Percentiles rank a stretch among this genome's conserved stretches.
phyloP scores from a whole-genome alignment of 192 early-diverging fungal genomes.

The Coemansia sp. region DNA sequence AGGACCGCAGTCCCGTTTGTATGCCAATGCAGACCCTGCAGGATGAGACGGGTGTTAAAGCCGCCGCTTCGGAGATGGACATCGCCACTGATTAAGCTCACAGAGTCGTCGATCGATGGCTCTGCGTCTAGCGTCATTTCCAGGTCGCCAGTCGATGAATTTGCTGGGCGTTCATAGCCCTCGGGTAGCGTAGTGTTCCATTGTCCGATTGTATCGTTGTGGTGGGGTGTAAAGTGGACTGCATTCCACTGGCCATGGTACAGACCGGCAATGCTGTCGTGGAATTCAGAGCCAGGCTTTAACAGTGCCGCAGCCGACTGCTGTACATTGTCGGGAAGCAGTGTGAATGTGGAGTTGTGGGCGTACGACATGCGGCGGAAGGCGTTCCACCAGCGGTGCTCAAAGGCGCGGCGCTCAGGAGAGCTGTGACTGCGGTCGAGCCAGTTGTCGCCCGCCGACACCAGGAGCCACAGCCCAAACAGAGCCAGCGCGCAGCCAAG shows the following conservation, averaged over 20 bases:
- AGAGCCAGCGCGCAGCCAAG: constrained; percentile 9
- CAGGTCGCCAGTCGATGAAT: constrained; percentile 12
- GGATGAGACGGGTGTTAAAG: constrained; percentile 3
- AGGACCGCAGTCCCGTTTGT: constrained; percentile 23
- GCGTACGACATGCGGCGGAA: constrained; percentile 24
- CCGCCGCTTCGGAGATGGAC: constrained; percentile 6
- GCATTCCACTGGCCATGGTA: constrained; percentile 26
- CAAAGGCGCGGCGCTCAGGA: constrained; percentile 20
- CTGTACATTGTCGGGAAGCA: constrained; percentile 21
- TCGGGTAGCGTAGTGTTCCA: constrained; percentile 14
- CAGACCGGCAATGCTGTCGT: constrained; percentile 13
- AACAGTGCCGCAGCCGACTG: constrained; percentile 9
- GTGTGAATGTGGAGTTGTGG: constrained; percentile 28
- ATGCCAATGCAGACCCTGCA: constrained; percentile 37
- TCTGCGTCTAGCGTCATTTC: constrained; percentile 18
- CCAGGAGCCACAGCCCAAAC: constrained; percentile 13
- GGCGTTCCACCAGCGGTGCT: constrained; percentile 31
- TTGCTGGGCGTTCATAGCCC: constrained; percentile 15
- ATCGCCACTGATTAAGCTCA: constrained; percentile 20
- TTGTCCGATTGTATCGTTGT: too few species aligned
- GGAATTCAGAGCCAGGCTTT: not conserved
- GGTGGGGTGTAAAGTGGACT: not conserved
- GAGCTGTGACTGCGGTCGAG: constrained; percentile 2
- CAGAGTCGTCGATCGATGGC: not conserved
- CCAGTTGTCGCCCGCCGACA: constrained; percentile 12